phyloP scores from a whole-genome alignment of 306 rosid genomes.

The Ormosia emarginata region DNA sequence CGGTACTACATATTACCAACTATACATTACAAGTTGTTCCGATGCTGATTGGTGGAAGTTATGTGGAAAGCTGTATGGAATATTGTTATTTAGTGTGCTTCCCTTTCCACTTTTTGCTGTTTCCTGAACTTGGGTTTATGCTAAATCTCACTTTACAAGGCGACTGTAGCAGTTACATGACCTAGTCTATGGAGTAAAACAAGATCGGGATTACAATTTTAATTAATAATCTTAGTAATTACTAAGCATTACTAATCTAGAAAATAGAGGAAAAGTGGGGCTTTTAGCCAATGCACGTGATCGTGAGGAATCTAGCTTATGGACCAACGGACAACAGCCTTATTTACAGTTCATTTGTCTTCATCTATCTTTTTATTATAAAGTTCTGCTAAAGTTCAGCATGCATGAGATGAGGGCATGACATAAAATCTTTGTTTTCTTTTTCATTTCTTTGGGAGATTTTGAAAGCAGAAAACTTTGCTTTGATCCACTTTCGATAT shows the following conservation, averaged over 20 bases:
- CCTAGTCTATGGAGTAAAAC: not conserved
- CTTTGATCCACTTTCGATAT: not conserved
- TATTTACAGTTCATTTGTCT: constrained; percentile 39
- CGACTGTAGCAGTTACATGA: not conserved
- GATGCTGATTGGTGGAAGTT: not conserved
- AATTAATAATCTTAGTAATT: not conserved
- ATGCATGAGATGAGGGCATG: not conserved
- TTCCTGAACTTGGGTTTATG: constrained; percentile 27
- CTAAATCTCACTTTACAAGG: constrained; percentile 17
- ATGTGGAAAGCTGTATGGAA: constrained; percentile 8
- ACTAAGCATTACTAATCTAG: not conserved
- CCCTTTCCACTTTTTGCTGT: not conserved
- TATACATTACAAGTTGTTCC: constrained; percentile 1
- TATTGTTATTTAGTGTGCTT: not conserved
- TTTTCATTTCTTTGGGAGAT: not conserved
- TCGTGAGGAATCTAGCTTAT: constrained; percentile 32
- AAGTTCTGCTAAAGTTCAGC: not conserved
- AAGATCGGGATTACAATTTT: not conserved
- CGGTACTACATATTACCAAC: constrained; percentile 22
- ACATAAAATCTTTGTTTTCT: not conserved
- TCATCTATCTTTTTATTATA: not conserved
- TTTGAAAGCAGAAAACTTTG: constrained; percentile 3
- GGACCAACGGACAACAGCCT: constrained; percentile 24
- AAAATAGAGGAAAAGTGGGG: not conserved
- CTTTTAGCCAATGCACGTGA: constrained; percentile 46